Evolutionary conservation across 805 yeast genomes (phyloP).

Genomic region (Saccharomycopsis guyanensis): DNA sequence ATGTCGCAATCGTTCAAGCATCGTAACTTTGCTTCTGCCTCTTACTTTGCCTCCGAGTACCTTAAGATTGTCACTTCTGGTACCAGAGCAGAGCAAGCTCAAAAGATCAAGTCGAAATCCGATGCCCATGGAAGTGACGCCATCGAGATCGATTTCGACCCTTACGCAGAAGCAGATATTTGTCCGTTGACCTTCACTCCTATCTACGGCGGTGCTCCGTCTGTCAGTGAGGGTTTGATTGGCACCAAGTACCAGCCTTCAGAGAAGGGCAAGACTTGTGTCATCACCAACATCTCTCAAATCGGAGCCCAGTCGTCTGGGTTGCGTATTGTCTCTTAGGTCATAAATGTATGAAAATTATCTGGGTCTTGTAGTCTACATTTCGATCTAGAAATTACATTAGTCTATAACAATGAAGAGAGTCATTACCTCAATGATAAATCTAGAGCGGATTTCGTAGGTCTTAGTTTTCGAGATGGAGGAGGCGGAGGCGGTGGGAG

Average conservation of each 20-base stretch:
- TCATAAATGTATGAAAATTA: not conserved
- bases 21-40: constrained; percentile 82
- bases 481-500: constrained; percentile 14
- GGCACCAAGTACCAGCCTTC: constrained; percentile 79
- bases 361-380: not conserved
- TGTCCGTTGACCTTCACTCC: constrained; percentile 88
- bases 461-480: constrained; percentile 3
- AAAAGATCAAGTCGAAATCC: constrained; percentile 70
- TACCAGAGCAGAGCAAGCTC: constrained; percentile 82
- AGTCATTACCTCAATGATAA: not conserved
- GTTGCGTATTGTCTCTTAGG: constrained; percentile 49
- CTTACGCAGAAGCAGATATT: constrained; percentile 81
- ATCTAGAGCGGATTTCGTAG: not conserved
- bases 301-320: constrained; percentile 94
- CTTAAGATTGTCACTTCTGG: constrained; percentile 65
- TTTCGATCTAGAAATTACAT: not conserved
- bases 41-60: constrained; percentile 82
- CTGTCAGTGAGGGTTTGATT: constrained; percentile 71
- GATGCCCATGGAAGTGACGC: constrained; percentile 81
- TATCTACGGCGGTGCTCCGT: constrained; percentile 67
- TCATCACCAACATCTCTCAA: constrained; percentile 63
- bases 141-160: constrained; percentile 86
- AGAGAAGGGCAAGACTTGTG: constrained; percentile 73
- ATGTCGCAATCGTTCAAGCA: constrained; percentile 86
- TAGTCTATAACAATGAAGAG: not conserved